Evolutionary conservation across 805 yeast genomes (phyloP).

Genomic region (Candida sonorensis): DNA sequence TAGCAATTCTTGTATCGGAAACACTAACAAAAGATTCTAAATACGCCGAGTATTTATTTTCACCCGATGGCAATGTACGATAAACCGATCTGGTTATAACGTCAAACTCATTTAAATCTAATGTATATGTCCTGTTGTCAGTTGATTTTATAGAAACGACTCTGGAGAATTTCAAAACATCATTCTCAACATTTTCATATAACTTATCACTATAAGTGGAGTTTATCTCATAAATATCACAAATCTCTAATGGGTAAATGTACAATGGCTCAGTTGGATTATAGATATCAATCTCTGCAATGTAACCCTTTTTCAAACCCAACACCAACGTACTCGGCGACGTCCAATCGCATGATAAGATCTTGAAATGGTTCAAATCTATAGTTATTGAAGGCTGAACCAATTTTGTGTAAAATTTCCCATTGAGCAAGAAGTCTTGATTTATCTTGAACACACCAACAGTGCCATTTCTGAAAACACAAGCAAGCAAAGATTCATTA

Average conservation of each 20-base stretch:
- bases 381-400: slow-evolving; percentile 13
- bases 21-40: slow-evolving; percentile 16
- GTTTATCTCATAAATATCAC: slow-evolving; percentile 16
- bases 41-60: slow-evolving; percentile 15
- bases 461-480: slow-evolving; percentile 24
- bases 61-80: slow-evolving; percentile 6
- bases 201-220: slow-evolving; percentile 17
- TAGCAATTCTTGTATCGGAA: slow-evolving; percentile 13
- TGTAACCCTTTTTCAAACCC: slow-evolving; percentile 23
- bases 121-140: slow-evolving; percentile 10
- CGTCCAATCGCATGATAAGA: slow-evolving; percentile 23
- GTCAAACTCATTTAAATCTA: slow-evolving; percentile 16
- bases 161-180: slow-evolving; percentile 2
- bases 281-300: slow-evolving; percentile 21
- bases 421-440: slow-evolving; percentile 4
- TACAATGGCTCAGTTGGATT: slow-evolving; percentile 15
- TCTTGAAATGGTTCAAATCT: slow-evolving; percentile 11
- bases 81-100: slow-evolving; percentile 10
- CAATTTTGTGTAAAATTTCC: slow-evolving; percentile 6
- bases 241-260: slow-evolving; percentile 16
- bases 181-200: slow-evolving; percentile 1
- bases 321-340: slow-evolving; percentile 17
- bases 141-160: slow-evolving; percentile 13
- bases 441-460: slow-evolving; percentile 19
- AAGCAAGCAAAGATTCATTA: slow-evolving; percentile 7